Evolutionary conservation across 495 filamentous ascomycete species (phyloP), one percentile per base, ranked within the genome.

Genomic region (Sabuloglossum arenarium): DNA sequence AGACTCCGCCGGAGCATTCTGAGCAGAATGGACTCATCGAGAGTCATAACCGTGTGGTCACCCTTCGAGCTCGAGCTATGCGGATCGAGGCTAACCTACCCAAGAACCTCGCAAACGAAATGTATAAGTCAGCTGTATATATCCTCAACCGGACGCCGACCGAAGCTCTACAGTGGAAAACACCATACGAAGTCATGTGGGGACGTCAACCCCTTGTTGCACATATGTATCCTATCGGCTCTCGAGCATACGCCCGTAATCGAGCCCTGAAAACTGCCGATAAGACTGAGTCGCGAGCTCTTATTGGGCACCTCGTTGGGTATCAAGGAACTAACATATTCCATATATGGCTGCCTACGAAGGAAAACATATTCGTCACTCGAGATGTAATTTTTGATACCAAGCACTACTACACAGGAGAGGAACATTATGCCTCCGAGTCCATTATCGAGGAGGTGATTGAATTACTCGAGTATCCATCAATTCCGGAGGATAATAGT

Each of bases 271-370:
- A 9, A 43, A 23, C 23, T 5, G 43, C 39, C 45, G 59, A 56
- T 23, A 61, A 61, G 32, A 42, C 59, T 21, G 39, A 53, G 34
- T 43, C 21, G 4, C 30, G 58, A 51, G 53, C 53, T 16, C 21
- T 53, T 6, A 54, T 61, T 53, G 58, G 58, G 3, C 43, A 59
- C 8, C 58, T 61, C 0, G 37, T 61, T 54, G 53, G 60, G 3
- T 59, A 56, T 31, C 39, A 61, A 27, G 34, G 46, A n/a, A 53
- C 58, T 11, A 61, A 60, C 49, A 60, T 61, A n/a, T 61, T 47
- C 28, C 1, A 39, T 10, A 46, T 61, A 23, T 61, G 52, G 58
- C 34, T 61, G 19, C 60, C 47, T 10, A 49, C 24, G 14, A 21
- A 57, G 23, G 37, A 43, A 0, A 6, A 45, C 32, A 55, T 61